Evolutionary conservation across 257 asterid species (phyloP).

Genomic region (Solanum verrucosum): DNA sequence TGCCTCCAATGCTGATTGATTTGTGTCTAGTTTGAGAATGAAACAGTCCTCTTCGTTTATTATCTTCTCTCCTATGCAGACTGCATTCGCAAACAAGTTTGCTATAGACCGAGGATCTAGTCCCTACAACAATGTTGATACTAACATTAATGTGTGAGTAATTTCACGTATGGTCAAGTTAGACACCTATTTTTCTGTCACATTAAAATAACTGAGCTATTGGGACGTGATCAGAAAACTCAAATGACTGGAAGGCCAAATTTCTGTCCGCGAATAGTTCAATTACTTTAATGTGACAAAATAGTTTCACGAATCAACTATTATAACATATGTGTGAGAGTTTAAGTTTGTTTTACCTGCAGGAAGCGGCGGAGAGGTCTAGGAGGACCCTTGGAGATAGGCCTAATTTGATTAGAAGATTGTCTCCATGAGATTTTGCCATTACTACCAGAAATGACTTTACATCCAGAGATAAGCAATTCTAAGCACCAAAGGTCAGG

Average conservation of each 20-base stretch:
- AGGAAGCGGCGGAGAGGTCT: conserved; percentile 70
- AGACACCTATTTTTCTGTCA: no score
- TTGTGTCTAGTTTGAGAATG: conserved; percentile 75
- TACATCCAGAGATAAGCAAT: conserved; percentile 67
- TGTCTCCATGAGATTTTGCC: conserved; percentile 73
- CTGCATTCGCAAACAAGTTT: conserved; percentile 66
- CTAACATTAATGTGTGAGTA: no score
- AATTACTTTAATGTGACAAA: not conserved
- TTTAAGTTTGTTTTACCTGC: conserved; percentile 32
- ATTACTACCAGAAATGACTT: conserved; percentile 85
- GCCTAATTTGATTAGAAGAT: conserved; percentile 81
- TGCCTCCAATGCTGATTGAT: conserved; percentile 62
- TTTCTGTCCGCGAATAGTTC: not conserved
- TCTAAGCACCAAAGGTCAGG: conserved; percentile 83
- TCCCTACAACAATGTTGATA: conserved; percentile 29
- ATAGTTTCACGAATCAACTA: no score
- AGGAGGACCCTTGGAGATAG: conserved; percentile 64
- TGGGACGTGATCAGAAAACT: not conserved
- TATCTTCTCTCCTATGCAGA: conserved; percentile 87
- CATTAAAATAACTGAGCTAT: no score
- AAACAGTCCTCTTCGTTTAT: conserved; percentile 82
- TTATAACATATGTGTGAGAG: not conserved
- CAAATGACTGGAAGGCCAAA: not conserved
- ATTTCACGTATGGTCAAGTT: no score
- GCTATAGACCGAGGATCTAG: conserved; percentile 74